These are phyloP conservation scores for Anethum foeniculum DNA, from an alignment of 140 eudicot species.

Conservation along the genomic window DNA sequence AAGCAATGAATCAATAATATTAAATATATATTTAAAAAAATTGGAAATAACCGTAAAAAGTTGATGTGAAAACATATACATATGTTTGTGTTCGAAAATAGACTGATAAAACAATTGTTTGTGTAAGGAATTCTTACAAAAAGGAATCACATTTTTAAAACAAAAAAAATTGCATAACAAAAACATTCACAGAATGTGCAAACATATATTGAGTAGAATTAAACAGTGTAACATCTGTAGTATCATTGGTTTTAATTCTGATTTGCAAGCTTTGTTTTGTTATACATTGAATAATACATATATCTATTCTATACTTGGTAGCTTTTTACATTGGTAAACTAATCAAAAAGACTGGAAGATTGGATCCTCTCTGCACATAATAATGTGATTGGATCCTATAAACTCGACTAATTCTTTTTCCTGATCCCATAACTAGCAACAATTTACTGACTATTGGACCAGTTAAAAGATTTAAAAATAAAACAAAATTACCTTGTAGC, in stretches of 20 bases:
- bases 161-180: not conserved
- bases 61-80: not conserved
- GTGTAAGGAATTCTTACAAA: not conserved
- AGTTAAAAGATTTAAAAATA: not conserved
- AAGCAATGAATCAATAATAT: not conserved
- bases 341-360: not conserved
- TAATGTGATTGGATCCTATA: not conserved
- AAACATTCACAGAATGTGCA: not conserved
- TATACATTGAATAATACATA: not conserved
- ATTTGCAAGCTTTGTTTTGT: not conserved
- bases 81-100: not conserved
- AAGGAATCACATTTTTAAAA: not conserved
- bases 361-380: not conserved
- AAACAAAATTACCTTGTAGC: conserved; percentile 51
- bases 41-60: not conserved
- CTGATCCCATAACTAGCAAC: not conserved
- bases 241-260: not conserved
- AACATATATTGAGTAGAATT: not conserved
- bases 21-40: not conserved
- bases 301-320: not conserved
- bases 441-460: not conserved
- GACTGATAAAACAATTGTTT: not conserved
- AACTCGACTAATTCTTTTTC: not conserved
- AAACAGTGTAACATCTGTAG: not conserved
- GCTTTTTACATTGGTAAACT: too few relatives aligned